Evolutionary conservation across 768 basidiomycete genomes (phyloP).

Genomic region (Psilocybe cyanescens): DNA sequence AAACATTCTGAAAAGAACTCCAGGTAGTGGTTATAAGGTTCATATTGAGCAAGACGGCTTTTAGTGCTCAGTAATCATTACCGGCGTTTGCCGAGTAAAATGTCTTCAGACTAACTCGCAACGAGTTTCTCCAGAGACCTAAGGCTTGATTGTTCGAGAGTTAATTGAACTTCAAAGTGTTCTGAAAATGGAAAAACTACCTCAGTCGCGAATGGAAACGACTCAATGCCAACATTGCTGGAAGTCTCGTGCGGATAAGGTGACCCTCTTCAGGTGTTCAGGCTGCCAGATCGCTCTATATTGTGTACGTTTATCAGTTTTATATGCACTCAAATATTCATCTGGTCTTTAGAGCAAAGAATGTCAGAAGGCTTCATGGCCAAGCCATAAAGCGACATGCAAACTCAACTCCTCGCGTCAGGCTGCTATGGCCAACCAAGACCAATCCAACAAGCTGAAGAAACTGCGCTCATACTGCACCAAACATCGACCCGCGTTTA

Average conservation of each 20-base stretch:
- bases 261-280: background rate
- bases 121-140: too few relatives aligned
- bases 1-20: too few relatives aligned
- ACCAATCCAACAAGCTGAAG: background rate
- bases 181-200: too few relatives aligned
- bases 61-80: too few relatives aligned
- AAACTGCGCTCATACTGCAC: background rate
- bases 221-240: constrained; percentile 1
- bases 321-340: background rate
- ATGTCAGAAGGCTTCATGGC: constrained; percentile 1
- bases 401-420: background rate
- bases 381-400: background rate
- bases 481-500: background rate
- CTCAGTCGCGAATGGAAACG: background rate
- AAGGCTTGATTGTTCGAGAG: too few relatives aligned
- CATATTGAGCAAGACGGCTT: too few relatives aligned
- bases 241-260: background rate
- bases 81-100: too few relatives aligned
- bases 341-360: background rate
- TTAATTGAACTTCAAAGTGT: too few relatives aligned
- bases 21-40: too few relatives aligned
- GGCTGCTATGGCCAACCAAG: background rate
- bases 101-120: too few relatives aligned
- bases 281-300: background rate
- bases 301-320: background rate